Evolutionary conservation across 2,329 filamentous ascomycete species (phyloP).

Genomic region (Ceratocystis huliohia): DNA sequence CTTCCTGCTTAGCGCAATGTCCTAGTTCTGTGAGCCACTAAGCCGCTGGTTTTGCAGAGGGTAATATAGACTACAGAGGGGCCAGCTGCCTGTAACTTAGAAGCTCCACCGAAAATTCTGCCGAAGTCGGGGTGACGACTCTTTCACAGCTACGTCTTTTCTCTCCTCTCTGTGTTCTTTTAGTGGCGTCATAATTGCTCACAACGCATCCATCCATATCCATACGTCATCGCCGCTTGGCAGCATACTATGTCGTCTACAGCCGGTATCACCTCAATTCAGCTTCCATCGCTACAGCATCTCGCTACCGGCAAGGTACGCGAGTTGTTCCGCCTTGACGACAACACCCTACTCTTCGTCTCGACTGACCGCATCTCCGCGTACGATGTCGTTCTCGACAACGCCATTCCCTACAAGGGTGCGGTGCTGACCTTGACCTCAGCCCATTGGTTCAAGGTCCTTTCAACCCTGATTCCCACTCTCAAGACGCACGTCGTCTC

Average conservation of each 20-base stretch:
- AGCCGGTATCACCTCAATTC: conserved; percentile 26
- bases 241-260: conserved; percentile 11
- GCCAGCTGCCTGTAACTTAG: neutral
- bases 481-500: conserved; percentile 42
- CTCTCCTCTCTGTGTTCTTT: neutral
- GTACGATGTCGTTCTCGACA: conserved; percentile 82
- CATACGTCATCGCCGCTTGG: neutral
- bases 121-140: conserved; percentile 17
- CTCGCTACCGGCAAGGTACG: conserved; percentile 54
- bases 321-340: conserved; percentile 59
- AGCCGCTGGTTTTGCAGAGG: neutral
- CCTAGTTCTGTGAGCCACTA: neutral
- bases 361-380: conserved; percentile 86
- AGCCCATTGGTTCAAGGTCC: conserved; percentile 43
- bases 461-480: conserved; percentile 34
- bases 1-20: neutral
- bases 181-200: conserved; percentile 5
- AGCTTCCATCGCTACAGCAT: conserved; percentile 28
- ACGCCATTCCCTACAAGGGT: conserved; percentile 46
- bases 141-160: conserved; percentile 9
- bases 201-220: neutral
- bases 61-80: neutral
- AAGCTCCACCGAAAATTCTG: conserved; percentile 8
- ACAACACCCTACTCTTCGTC: conserved; percentile 59
- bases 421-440: conserved; percentile 35